These are phyloP conservation scores for Microglena sp. DNA, from an alignment of 139 green algal genomes.

Conservation along the genomic window DNA sequence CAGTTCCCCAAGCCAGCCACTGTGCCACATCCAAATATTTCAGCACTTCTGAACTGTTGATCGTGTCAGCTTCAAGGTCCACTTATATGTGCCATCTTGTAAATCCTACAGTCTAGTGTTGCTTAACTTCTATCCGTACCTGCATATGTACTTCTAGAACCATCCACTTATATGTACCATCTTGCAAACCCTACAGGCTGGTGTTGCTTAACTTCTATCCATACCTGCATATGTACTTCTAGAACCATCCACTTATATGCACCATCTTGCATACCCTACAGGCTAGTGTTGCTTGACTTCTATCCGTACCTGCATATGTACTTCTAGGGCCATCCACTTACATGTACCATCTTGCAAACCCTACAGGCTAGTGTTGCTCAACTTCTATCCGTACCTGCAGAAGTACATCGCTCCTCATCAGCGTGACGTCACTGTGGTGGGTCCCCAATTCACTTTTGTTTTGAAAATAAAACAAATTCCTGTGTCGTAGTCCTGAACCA, in stretches of 20 bases:
- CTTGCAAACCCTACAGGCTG: constrained; percentile 32
- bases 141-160: constrained; percentile 42
- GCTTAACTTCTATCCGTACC: constrained; percentile 67
- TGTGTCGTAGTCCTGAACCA: too few relatives aligned
- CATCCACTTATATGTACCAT: background rate
- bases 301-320: constrained; percentile 88
- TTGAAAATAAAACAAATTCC: too few relatives aligned
- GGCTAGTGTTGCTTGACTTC: constrained; percentile 85
- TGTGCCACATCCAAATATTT: too few relatives aligned
- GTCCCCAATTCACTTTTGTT: too few relatives aligned
- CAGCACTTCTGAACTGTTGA: too few relatives aligned
- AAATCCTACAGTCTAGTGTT: background rate
- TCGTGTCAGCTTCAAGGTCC: too few relatives aligned
- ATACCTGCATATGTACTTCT: constrained; percentile 70
- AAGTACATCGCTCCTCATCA: constrained; percentile 74
- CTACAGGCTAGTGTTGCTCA: constrained; percentile 73
- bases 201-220: constrained; percentile 96
- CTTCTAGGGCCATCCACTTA: background rate
- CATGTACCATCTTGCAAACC: background rate
- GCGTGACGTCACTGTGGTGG: constrained; percentile 74
- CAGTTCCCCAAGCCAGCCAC: too few relatives aligned
- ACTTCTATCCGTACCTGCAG: constrained; percentile 93
- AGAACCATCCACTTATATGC: background rate
- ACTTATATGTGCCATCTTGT: too few relatives aligned
- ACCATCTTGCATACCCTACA: background rate